Base-by-base conservation (phyloP, 805 yeast genomes). In the Teunomyces cretensis region DNA sequence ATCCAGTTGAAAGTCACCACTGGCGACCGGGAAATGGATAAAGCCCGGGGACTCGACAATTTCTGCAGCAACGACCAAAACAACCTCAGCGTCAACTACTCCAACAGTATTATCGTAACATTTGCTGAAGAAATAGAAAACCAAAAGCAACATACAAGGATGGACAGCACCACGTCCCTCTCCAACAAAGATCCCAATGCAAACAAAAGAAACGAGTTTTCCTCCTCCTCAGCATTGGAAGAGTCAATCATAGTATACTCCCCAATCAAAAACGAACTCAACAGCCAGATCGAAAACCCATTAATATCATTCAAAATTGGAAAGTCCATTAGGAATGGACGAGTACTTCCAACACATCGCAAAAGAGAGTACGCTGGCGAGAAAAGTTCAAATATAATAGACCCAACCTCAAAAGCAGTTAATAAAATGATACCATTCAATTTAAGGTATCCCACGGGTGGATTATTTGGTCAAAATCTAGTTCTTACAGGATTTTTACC, bases 381-480 rank as follows among this genome's bases (percentile, higher is more conserved):
- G n/a, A 24, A 12, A 24, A 17, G 6, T n/a, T 37, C 8, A 7
- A 22, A 13, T 39, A 39, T 19, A 27, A 27, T 37, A 27, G 15
- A 35, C 7, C 27, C 30, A 9, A 42, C 45, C 2, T 33, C 30
- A 7, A 27, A 43, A 17, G 27, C 42, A 4, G 22, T 45, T 24
- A 51, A 43, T 19, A 52, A 53, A 15, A 69, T 66, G 8, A 64
- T 75, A 6, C 85, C 85, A 1, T 68, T 60, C 45, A 71, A 74
- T 30, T 62, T 84, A 41, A 61, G 67, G 16, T 76, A 69, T 51
- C 87, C 90, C 1, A 72, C 80, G 0, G 81, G 85, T 16, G 88
- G 81, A 0, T 57, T 74, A 9, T 85, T 84, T 57, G 91, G 90
- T 4, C 81, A 82, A 47, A 84, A 82, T 51, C 57, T 85, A 14